Evolutionary conservation across 148 eudicot species (phyloP), one percentile per base, ranked within the genome.

Genomic region (Chenopodium album): DNA sequence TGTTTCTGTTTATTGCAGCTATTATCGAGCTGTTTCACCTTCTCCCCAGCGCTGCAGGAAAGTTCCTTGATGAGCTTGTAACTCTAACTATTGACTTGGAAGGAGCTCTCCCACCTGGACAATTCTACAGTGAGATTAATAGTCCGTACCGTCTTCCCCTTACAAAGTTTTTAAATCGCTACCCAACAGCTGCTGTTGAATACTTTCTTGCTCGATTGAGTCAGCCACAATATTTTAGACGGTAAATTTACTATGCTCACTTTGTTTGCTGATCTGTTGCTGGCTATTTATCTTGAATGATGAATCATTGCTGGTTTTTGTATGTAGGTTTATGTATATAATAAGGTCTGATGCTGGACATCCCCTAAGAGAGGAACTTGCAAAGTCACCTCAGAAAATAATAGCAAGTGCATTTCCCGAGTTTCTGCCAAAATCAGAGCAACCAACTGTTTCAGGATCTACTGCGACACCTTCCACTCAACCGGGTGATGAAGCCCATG

Each of bases 141-240:
- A 96, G 99, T 79, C 99, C 99, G 67, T 96, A 96, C 85, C 95
- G 99, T 69, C 89, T 94, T 69, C 99, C 99, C 4, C 93, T 96
- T 19, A 94, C 98, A 34, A 96, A 96, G 74, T 94, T 92, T 86
- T 86, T 96, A 26, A 96, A 96, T 83, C 92, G 94, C 31, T 96
- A 92, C 79, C 93, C 98, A 74, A 85, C 91, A 22, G 91, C 88
- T 31, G 92, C 97, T 78, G 92, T 96, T 78, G 99, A 96, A 83
- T 96, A 96, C 87, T 96, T 96, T 86, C 98, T 96, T 81, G 91
- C 98, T 86, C 95, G 98, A 62, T 85, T 96, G 85, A 85, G 85
- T 87, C 94, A 92, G 82, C 94, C 94, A 44, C 94, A 96, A 83
- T 96, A 92, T 84, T 96, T 92, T 85, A 88, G 97, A 72, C 85